phyloP scores from a whole-genome alignment of 140 eudicot species.

The Flaveria floridana region DNA sequence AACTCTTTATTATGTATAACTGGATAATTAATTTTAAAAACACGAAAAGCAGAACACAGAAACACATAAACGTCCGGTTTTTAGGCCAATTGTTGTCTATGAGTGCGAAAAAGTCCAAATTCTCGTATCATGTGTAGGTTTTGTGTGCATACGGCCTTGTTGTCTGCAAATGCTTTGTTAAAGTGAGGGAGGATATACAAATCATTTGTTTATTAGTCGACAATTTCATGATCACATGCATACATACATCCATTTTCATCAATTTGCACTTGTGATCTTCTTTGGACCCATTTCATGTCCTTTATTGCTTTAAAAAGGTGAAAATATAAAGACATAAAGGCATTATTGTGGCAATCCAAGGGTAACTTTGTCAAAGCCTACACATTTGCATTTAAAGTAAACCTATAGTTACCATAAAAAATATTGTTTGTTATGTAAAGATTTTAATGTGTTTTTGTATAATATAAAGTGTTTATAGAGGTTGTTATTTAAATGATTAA shows the following conservation, averaged over 20 bases:
- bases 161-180: conserved; percentile 32
- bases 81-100: conserved; percentile 23
- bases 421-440: neutral
- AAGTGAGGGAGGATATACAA: conserved; percentile 23
- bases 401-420: neutral
- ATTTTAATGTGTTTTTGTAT: neutral
- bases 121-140: conserved; percentile 22
- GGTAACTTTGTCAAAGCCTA: conserved; percentile 22
- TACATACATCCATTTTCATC: conserved; percentile 36
- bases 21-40: neutral
- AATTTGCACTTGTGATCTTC: conserved; percentile 39
- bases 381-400: neutral
- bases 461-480: neutral
- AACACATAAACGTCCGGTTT: conserved; percentile 12
- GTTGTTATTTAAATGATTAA: conserved; percentile 24
- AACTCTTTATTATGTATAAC: neutral
- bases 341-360: conserved; percentile 5
- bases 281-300: conserved; percentile 45
- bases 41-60: neutral
- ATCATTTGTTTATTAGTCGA: conserved; percentile 24
- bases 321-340: neutral
- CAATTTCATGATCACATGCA: conserved; percentile 34
- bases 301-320: conserved; percentile 35
- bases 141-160: conserved; percentile 37
- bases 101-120: conserved; percentile 29